Evolutionary conservation across 805 yeast species (phyloP), one percentile per base, ranked within the genome.

Genomic region (Maudiozyma serrabonitensis): DNA sequence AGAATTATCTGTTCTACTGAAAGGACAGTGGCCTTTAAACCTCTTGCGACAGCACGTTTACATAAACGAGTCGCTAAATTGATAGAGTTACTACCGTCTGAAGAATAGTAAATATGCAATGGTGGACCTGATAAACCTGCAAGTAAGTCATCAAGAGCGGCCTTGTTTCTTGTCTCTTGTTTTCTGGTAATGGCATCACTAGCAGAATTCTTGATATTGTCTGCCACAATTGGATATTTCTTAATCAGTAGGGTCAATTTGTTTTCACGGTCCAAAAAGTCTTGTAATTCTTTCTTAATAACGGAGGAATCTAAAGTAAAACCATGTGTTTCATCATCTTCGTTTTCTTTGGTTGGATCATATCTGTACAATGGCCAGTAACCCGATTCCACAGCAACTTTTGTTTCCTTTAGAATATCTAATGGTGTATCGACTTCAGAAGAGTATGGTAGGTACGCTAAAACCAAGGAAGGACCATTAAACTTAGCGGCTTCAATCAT

Each of bases 81-180:
- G 60, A 85, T 85, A 41, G 95, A 96, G 57, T 80, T 84, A 46
- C 96, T 96, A 63, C 95, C 95, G 62, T 88, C 96, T 19, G 95
- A 87, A 6, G 96, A 96, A 69, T 78, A 88, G 21, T 88, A 82
- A 53, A 88, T 77, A 12, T 91, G 82, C 53, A 89, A 67, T 46
- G 97, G 97, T 32, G 96, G 96, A 35, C 98, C 97, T 32, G 88
- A 79, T 52, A 91, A 74, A 23, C 95, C 95, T 56, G 85, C 95
- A 45, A 91, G 73, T 51, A 91, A 74, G 61, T 81, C 77, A 52
- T 78, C 75, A 66, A 78, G 88, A 1, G 97, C 93, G 45, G 78
- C 82, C 61, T 83, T 84, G 15, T 96, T 90, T 57, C 80, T 76
- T 51, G 69, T 68, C 51, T 75, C 75, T 69, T 85, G 93, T 55